Percentiles rank a stretch among this genome's conserved stretches.
phyloP scores from a whole-genome alignment of 257 asterid species.

The Ballota nigra region DNA sequence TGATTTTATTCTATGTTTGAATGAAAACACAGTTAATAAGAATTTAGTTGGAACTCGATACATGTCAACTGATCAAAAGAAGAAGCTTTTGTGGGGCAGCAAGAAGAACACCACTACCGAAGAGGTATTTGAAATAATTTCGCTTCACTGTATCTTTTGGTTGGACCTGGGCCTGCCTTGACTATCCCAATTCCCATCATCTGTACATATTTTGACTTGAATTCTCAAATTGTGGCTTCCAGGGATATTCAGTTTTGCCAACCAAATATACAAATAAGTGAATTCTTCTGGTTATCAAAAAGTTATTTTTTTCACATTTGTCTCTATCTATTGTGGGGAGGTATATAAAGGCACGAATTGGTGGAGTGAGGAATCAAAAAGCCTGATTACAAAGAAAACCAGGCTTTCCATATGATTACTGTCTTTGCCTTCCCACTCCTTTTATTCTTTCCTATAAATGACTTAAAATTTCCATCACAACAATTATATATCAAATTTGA shows the following conservation, averaged over 20 bases:
- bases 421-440: not conserved
- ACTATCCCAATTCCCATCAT: not conserved
- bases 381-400: not conserved
- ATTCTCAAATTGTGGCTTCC: conserved; percentile 1
- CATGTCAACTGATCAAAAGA: conserved; percentile 97
- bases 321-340: not conserved
- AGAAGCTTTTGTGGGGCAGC: conserved; percentile 97
- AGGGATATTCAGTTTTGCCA: not conserved
- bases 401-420: not conserved
- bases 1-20: conserved; percentile 20
- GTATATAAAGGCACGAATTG: not conserved
- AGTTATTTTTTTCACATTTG: not conserved
- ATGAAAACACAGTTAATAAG: conserved; percentile 60
- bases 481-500: not conserved
- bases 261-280: not conserved
- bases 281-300: not conserved
- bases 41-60: conserved; percentile 88
- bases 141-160: not conserved
- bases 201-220: conserved; percentile 4
- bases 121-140: conserved; percentile 55
- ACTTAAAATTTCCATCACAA: not conserved
- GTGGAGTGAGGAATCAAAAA: not conserved
- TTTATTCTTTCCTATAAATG: not conserved
- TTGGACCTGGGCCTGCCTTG: not conserved
- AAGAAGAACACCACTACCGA: conserved; percentile 70